Percentiles rank a stretch among this genome's conserved stretches.
Evolutionary conservation across 139 green algal species (phyloP).

Genomic region (Closterium sp.): DNA sequence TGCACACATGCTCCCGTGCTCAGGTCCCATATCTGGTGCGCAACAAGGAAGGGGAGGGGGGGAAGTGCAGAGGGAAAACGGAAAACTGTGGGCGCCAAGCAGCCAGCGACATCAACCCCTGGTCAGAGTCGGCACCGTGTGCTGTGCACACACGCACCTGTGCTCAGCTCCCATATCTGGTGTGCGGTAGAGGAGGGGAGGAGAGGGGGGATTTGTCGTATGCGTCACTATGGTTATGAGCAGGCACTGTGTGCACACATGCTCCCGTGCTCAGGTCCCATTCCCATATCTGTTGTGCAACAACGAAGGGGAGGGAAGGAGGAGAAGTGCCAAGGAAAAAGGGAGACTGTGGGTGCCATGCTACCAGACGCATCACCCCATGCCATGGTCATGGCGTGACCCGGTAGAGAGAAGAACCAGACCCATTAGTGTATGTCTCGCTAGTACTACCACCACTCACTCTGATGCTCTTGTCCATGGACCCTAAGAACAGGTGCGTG

Average conservation of each 20-base stretch:
- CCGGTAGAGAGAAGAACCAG: too few species aligned
- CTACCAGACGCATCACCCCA: too few species aligned
- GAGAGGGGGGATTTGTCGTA: too few species aligned
- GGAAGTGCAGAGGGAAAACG: not conserved
- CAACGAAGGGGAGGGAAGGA: not conserved
- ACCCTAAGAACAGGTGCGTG: constrained; percentile 54
- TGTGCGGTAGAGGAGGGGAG: not conserved
- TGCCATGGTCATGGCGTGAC: too few species aligned
- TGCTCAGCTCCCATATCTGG: constrained; percentile 55
- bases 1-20: constrained; percentile 57
- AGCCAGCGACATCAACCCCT: too few species aligned
- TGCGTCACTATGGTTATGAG: constrained; percentile 63
- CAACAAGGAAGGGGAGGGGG: not conserved
- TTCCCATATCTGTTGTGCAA: constrained; percentile 64
- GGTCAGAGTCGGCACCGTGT: too few species aligned
- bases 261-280: constrained; percentile 61
- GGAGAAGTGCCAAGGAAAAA: not conserved
- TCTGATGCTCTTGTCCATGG: constrained; percentile 55
- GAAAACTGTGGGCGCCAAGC: too few species aligned
- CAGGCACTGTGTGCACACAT: constrained; percentile 60
- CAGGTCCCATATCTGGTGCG: constrained; percentile 73
- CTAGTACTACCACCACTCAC: too few species aligned
- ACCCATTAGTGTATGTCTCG: too few species aligned
- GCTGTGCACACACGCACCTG: too few species aligned
- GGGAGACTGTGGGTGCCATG: not conserved